phyloP scores from a whole-genome alignment of 2,329 filamentous ascomycete species.

The Talaromyces piceae region DNA sequence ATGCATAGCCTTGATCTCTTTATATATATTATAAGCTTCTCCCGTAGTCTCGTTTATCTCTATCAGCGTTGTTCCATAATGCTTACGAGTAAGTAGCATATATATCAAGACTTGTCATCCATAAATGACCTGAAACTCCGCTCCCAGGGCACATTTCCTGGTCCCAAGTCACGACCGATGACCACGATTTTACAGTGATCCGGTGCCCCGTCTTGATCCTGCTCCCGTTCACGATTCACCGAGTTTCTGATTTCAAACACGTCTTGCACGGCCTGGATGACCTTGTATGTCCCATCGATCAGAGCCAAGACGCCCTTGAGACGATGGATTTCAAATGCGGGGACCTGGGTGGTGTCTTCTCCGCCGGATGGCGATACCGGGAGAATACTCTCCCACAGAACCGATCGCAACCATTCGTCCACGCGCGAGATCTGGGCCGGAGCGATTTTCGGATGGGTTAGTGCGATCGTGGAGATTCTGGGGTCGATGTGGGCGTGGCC shows the following conservation, averaged over 20 bases:
- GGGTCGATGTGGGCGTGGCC: slow-evolving; percentile 89
- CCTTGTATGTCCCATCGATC: slow-evolving; percentile 57
- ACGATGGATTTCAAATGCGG: slow-evolving; percentile 72
- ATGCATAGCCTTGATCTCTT: neutral
- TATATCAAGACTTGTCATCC: neutral
- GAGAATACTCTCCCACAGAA: slow-evolving; percentile 66
- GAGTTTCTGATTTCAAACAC: slow-evolving; percentile 82
- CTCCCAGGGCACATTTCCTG: slow-evolving; percentile 25
- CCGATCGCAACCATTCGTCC: slow-evolving; percentile 72
- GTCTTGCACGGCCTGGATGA: slow-evolving; percentile 87
- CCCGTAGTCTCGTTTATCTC: neutral
- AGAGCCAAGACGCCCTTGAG: slow-evolving; percentile 73
- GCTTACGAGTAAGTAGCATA: neutral
- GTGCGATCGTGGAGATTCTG: slow-evolving; percentile 73
- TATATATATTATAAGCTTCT: neutral
- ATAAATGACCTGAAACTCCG: slow-evolving; percentile 28
- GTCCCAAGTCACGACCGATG: slow-evolving; percentile 38
- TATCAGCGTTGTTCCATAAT: neutral
- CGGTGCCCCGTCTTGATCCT: slow-evolving; percentile 15
- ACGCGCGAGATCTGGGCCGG: slow-evolving; percentile 53
- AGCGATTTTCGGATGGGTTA: slow-evolving; percentile 57
- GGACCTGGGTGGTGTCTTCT: slow-evolving; percentile 16
- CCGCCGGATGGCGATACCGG: slow-evolving; percentile 4
- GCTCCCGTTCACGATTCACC: slow-evolving; percentile 13
- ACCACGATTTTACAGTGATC: slow-evolving; percentile 39